phyloP scores from a whole-genome alignment of 345 rosid species.

The Arabis alpina region DNA sequence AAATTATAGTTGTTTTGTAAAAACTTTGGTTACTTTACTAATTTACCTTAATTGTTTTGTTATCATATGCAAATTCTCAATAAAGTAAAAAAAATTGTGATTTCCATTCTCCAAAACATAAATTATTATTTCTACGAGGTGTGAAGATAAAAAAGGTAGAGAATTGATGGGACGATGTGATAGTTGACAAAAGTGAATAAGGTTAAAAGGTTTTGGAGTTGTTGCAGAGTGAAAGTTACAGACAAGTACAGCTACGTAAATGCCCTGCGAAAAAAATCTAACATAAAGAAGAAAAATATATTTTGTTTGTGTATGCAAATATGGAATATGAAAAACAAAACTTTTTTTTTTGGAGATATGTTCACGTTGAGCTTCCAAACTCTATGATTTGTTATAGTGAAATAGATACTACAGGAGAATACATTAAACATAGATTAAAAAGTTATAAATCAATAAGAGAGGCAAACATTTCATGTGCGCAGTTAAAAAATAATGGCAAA shows the following conservation, averaged over 20 bases:
- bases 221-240: constrained; percentile 22
- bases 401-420: no score
- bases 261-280: background rate
- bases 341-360: no score
- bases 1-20: no score
- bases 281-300: background rate
- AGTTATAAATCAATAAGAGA: background rate
- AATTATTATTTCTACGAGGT: background rate
- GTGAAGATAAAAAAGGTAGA: constrained; percentile 5
- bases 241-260: background rate
- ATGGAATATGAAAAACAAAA: no score
- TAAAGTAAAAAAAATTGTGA: background rate
- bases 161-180: constrained; percentile 20
- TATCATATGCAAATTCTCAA: no score
- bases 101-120: background rate
- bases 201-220: constrained; percentile 15
- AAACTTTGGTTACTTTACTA: no score
- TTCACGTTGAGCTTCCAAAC: no score
- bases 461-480: constrained; percentile 32
- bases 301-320: background rate
- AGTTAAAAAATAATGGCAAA: constrained; percentile 22
- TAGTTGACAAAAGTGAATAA: constrained; percentile 5
- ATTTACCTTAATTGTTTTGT: no score
- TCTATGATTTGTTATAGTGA: no score
- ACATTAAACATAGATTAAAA: background rate